Evolutionary conservation across 2,329 filamentous ascomycete species (phyloP).

Genomic region (Penicillium psychrosexuale): DNA sequence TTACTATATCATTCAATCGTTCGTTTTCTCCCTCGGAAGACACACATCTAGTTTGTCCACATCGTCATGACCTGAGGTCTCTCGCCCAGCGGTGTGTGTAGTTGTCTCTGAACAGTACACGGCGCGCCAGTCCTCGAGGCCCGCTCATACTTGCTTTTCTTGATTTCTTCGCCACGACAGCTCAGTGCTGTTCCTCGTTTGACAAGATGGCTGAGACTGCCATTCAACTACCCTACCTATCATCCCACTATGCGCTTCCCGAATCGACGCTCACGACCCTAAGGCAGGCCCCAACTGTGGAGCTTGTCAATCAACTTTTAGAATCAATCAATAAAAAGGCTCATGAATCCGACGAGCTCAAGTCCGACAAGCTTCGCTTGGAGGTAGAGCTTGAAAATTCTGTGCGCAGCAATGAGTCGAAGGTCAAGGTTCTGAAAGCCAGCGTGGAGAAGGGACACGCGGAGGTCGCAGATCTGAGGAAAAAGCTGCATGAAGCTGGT

Average conservation of each 20-base stretch:
- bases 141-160: constrained; percentile 2
- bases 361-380: constrained; percentile 80
- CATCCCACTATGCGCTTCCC: constrained; percentile 57
- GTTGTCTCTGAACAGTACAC: constrained; percentile 21
- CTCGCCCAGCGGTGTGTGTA: constrained; percentile 22
- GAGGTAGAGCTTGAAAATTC: constrained; percentile 93
- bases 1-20: constrained; percentile 7
- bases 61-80: constrained; percentile 22
- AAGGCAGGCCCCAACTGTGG: constrained; percentile 62
- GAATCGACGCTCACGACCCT: constrained; percentile 56
- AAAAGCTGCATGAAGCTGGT: constrained; percentile 82
- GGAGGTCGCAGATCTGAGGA: constrained; percentile 76
- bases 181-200: constrained; percentile 15
- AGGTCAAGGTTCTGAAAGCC: constrained; percentile 75
- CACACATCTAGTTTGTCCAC: not conserved
- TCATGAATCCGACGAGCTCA: constrained; percentile 75
- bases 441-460: constrained; percentile 79
- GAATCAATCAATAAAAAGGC: constrained; percentile 73
- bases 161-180: constrained; percentile 7
- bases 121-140: constrained; percentile 11
- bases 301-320: constrained; percentile 73
- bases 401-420: constrained; percentile 76
- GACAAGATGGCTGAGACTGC: constrained; percentile 53
- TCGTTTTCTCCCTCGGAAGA: not conserved
- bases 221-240: constrained; percentile 58